Percentiles rank a stretch among this genome's conserved stretches.
These are phyloP conservation scores for Populus deltoides DNA, from an alignment of 345 rosid genomes.

Conservation along the genomic window DNA sequence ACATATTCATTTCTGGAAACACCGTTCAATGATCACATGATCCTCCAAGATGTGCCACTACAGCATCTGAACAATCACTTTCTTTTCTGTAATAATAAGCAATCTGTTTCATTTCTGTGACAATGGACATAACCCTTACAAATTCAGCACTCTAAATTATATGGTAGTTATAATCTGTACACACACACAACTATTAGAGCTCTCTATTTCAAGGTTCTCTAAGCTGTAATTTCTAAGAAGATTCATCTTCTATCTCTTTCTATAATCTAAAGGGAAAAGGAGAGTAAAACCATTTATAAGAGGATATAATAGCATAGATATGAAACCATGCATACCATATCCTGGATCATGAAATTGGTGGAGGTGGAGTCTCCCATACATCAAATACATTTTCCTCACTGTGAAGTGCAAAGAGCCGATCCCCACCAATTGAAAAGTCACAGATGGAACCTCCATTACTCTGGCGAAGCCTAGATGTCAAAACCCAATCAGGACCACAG, in stretches of 20 bases:
- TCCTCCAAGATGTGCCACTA: background rate
- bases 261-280: background rate
- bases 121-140: conserved; percentile 10
- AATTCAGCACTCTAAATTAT: background rate
- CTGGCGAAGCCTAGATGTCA: conserved; percentile 73
- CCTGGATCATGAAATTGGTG: conserved; percentile 54
- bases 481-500: conserved; percentile 81
- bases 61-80: background rate
- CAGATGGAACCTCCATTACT: conserved; percentile 83
- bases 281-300: background rate
- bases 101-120: conserved; percentile 27
- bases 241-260: conserved; percentile 16
- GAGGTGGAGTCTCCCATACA: conserved; percentile 83
- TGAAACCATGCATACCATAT: conserved; percentile 10
- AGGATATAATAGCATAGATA: conserved; percentile 11
- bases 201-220: conserved; percentile 1
- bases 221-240: conserved; percentile 8
- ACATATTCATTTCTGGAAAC: background rate
- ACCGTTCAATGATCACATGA: background rate
- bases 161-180: conserved; percentile 12
- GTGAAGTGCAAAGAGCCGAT: conserved; percentile 83
- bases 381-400: conserved; percentile 94
- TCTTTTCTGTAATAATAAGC: conserved; percentile 6
- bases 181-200: conserved; percentile 5
- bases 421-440: conserved; percentile 88